Percentiles rank a stretch among this genome's conserved stretches.
phyloP scores from a whole-genome alignment of 129 eudicot genomes.

The Erigeron canadensis region DNA sequence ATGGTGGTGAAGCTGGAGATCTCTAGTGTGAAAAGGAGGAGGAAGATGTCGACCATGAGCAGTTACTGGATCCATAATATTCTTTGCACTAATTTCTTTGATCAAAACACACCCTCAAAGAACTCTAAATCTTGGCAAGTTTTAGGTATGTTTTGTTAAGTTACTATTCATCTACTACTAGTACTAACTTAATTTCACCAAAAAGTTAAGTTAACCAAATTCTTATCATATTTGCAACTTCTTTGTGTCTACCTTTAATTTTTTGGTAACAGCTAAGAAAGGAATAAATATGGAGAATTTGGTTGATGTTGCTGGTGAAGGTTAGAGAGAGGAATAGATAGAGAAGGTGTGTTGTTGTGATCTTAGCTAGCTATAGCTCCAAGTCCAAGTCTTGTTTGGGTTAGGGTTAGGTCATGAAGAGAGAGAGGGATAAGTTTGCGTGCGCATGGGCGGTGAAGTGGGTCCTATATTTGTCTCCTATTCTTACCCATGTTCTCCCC shows the following conservation, averaged over 20 bases:
- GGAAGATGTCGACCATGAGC: constrained; percentile 76
- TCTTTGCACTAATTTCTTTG: constrained; percentile 2
- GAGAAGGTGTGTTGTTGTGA: constrained; percentile 22
- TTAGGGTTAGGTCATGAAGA: constrained; percentile 66
- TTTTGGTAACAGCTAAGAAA: constrained; percentile 18
- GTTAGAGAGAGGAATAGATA: constrained; percentile 39
- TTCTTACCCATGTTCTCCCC: constrained; percentile 37
- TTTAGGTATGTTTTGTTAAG: constrained; percentile 15
- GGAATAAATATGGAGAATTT: constrained; percentile 20
- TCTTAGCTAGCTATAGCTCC: too few species aligned
- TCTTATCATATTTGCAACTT: constrained; percentile 32
- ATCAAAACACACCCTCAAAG: constrained; percentile 11
- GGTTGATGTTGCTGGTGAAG: constrained; percentile 45
- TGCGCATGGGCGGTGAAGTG: constrained; percentile 86
- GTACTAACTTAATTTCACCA: constrained; percentile 35
- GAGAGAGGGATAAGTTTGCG: constrained; percentile 48
- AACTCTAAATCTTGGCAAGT: constrained; percentile 27
- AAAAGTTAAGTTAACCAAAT: constrained; percentile 24
- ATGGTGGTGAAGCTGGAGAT: constrained; percentile 66
- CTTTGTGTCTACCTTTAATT: constrained; percentile 29
- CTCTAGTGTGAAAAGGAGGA: constrained; percentile 75
- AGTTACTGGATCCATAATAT: constrained; percentile 74
- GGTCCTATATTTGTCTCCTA: constrained; percentile 49
- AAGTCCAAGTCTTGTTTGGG: constrained; percentile 45
- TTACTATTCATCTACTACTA: not conserved